These are phyloP conservation scores for Picochlorum sp. DNA, from an alignment of 139 green algal species.

Conservation along the genomic window DNA sequence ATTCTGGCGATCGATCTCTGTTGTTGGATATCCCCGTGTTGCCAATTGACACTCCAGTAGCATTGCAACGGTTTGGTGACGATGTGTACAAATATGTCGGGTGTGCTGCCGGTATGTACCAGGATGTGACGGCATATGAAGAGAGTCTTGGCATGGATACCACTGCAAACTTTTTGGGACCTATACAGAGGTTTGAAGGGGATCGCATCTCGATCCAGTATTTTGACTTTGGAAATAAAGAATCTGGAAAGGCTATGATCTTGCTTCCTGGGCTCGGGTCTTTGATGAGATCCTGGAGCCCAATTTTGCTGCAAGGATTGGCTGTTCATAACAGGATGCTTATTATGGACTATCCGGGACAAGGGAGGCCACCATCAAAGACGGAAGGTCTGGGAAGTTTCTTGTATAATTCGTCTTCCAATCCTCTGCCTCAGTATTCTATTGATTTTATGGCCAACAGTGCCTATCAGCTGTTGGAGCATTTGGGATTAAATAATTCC, in stretches of 20 bases:
- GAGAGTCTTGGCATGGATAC: conserved; percentile 1
- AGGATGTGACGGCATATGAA: background rate
- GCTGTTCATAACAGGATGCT: background rate
- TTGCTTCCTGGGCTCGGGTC: background rate
- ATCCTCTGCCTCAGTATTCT: conserved; percentile 1
- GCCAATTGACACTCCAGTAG: background rate
- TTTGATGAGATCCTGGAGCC: background rate
- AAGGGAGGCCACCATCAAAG: background rate
- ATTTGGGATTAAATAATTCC: background rate
- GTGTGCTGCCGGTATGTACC: conserved; percentile 1
- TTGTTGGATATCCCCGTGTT: background rate
- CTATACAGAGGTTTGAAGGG: background rate
- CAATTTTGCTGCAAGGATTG: background rate
- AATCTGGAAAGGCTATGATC: background rate
- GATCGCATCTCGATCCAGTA: background rate
- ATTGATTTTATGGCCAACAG: background rate
- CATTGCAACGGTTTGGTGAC: background rate
- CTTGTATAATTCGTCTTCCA: background rate
- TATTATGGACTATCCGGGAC: background rate
- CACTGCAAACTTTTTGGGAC: conserved; percentile 2
- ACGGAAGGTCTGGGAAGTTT: too few species aligned
- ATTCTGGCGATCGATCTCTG: background rate
- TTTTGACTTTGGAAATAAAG: conserved; percentile 2
- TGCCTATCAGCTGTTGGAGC: conserved; percentile 1
- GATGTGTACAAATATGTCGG: conserved; percentile 3